Base-by-base conservation (phyloP, 139 green algal genomes). In the Picochlorum sp. region DNA sequence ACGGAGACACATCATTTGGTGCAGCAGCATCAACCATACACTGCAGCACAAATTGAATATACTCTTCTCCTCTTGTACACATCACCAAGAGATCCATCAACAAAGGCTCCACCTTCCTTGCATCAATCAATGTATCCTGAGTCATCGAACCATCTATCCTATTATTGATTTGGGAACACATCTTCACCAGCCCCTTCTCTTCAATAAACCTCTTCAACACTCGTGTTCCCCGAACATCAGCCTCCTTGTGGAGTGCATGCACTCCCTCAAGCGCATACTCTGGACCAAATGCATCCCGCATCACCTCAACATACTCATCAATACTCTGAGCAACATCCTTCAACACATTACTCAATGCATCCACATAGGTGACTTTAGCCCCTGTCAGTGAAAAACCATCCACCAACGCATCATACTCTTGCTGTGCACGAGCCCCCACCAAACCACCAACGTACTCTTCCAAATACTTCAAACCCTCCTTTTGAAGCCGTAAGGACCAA, bases 21-120 rank as follows among this genome's bases (percentile, higher is more conserved):
- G 63, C 70, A 24, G 63, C 55, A 38, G 76, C 76, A 2, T 74
- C 75, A 14, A 52, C 50, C 83, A 95, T 84, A 28, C 79, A 80
- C 1, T 56, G 67, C 60, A 92, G 60, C 72, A 96, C 85, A 78
- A 88, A 95, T 49, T 76, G 62, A 38, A 82, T 90, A 83, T 97
- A 98, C 78, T 98, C 91, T 80, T 97, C 87, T 44, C 80, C 77
- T 34, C 83, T 69, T 71, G 87, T 79, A 64, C 79, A 81, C 66
- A 97, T 72, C 56, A 84, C 45, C 26, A 96, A 72, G 66, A 97
- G 77, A 75, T 97, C 90, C 44, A 86, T 74, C 38, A 96, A 60
- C 23, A 71, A 71, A 0, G 21, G 62, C 65, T 96, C 88, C 52
- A 95, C 67, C 59, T 74, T 65, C 21, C 79, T 63, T 0, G 82